phyloP scores from a whole-genome alignment of 345 rosid genomes.

The Corchorus olitorius region DNA sequence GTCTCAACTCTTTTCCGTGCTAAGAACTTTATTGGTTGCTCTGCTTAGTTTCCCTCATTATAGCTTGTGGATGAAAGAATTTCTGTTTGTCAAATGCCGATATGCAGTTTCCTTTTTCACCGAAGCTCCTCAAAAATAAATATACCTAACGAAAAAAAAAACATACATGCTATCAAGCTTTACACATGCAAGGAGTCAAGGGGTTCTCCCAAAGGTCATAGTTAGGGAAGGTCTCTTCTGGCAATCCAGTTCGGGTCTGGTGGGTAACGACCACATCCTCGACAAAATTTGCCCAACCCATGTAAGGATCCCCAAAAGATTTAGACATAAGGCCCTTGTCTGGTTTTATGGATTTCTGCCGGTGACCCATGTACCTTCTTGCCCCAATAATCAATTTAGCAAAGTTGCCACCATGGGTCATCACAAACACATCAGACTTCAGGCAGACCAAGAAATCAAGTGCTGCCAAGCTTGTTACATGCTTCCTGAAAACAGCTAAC shows the following conservation, averaged over 20 bases:
- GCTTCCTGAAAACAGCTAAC: conserved; percentile 81
- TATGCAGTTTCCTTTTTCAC: conserved; percentile 8
- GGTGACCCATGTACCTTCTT: conserved; percentile 95
- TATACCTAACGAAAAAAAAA: conserved; percentile 17
- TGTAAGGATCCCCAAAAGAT: conserved; percentile 97
- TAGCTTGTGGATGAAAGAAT: neutral
- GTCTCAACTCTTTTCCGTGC: neutral
- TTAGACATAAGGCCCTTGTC: conserved; percentile 99
- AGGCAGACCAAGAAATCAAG: conserved; percentile 95
- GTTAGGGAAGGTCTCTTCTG: conserved; percentile 99
- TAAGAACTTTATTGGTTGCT: neutral
- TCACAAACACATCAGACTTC: conserved; percentile 96
- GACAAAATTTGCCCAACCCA: conserved; percentile 99
- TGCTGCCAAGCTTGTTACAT: conserved; percentile 97
- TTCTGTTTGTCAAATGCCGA: conserved; percentile 14
- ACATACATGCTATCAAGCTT: conserved; percentile 52
- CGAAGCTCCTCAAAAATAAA: conserved; percentile 24
- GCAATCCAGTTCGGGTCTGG: conserved; percentile 95
- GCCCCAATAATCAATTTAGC: conserved; percentile 98
- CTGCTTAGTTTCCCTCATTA: neutral
- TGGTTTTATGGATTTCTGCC: conserved; percentile 91
- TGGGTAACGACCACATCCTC: conserved; percentile 95
- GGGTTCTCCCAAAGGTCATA: conserved; percentile 99
- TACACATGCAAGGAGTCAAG: conserved; percentile 99
- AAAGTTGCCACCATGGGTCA: conserved; percentile 99